Evolutionary conservation across 2,329 filamentous ascomycete genomes (phyloP).

Genomic region (Diaporthe caulivora): DNA sequence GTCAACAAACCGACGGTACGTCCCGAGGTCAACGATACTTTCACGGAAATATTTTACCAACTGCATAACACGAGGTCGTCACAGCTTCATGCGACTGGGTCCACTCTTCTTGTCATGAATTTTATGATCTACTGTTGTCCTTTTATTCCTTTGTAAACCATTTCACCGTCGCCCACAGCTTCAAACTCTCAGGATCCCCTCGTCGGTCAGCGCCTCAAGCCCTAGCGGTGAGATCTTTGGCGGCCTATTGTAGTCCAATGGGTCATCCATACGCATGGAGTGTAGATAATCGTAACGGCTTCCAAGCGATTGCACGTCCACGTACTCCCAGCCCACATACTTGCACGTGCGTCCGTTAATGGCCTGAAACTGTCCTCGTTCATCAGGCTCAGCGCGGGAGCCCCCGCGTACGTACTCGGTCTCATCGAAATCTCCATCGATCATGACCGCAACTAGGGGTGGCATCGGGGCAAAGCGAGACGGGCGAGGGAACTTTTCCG

Average conservation of each 20-base stretch:
- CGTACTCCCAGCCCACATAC: not conserved
- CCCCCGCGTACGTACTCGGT: not conserved
- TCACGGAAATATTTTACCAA: no score
- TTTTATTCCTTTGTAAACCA: no score
- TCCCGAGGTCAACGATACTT: no score
- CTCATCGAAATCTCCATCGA: constrained; percentile 2
- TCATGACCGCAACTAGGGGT: not conserved
- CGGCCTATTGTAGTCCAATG: not conserved
- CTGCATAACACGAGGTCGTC: no score
- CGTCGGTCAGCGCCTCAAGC: not conserved
- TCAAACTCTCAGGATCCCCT: not conserved
- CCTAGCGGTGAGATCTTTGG: not conserved
- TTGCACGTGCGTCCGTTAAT: not conserved
- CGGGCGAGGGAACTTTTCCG: not conserved
- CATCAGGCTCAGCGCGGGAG: not conserved
- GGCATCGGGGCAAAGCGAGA: not conserved
- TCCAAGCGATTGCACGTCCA: not conserved
- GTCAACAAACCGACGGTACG: no score
- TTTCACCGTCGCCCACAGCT: no score
- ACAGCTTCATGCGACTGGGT: no score
- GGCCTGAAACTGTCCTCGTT: not conserved
- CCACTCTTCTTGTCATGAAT: no score
- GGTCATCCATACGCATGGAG: not conserved
- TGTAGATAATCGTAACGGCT: not conserved
- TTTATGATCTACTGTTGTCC: no score